Evolutionary conservation across 257 asterid species (phyloP), one percentile per base, ranked within the genome.

Genomic region (Solanum virginianum): DNA sequence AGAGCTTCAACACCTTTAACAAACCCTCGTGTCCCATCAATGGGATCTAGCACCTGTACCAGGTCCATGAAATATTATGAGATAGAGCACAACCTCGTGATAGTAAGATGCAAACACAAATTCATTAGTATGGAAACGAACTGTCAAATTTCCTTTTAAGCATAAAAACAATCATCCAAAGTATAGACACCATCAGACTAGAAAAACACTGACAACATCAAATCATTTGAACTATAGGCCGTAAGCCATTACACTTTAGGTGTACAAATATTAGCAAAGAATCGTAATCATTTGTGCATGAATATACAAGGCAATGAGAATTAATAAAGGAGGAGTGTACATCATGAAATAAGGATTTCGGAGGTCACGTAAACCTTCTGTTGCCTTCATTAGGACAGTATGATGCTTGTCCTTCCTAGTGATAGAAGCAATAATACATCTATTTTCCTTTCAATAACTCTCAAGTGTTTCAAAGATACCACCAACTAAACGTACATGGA

Each of bases 21-120:
- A 88, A 96, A 96, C 82, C 99, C 99, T 68, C 97, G 91, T 43
- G 98, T 96, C 84, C 99, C 98, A 79, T 96, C 99, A 87, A 96
- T 94, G 70, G 99, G 99, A 90, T 96, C 99, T 95, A 96, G 87
- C 80, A 96, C 92, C 98, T 96, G 94, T 82, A 90, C 20, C 60
- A 87, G 81, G 79, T 55, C 51, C 63, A 77, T 51, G 82, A 51
- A 51, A 77, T 24, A 22, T 77, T 75, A 77, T 16, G 22, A 77
- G n/a, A 69, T 17, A 4, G 53, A 17, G 16, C 53, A 39, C 79
- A 69, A 69, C 53, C 79, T 36, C 26, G 15, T 69, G 53, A 69
- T 69, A 39, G 79, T 69, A 69, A 69, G 49, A 69, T 39, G 51
- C 51, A 36, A 69, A 32, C 79, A 69, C 26, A 69, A 16, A 69